Conservation (phyloP, 495 filamentous ascomycete species). For the Penicillium egyptiacum region DNA sequence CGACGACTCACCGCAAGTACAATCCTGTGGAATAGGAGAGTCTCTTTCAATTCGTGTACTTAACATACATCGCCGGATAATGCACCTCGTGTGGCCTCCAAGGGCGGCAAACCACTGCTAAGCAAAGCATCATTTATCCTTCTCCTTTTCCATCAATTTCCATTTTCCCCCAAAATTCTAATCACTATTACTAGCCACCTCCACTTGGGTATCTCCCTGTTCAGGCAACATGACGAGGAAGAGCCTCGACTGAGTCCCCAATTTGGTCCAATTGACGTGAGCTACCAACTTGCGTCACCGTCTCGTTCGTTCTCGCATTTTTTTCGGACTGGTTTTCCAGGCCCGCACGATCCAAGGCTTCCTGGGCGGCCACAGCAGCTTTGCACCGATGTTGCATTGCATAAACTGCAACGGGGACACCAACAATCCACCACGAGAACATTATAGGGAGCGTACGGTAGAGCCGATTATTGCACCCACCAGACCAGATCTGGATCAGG, state of each 20-base stretch:
- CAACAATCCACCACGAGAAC: constrained; percentile 32
- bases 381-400: constrained; percentile 4
- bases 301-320: neutral
- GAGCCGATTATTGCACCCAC: constrained; percentile 45
- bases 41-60: neutral
- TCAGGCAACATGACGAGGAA: neutral
- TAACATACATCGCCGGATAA: neutral
- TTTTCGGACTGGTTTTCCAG: neutral
- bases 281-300: neutral
- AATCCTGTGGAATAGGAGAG: neutral
- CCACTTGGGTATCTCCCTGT: neutral
- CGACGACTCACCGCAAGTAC: neutral
- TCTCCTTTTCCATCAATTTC: neutral
- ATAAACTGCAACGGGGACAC: neutral
- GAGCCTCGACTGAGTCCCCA: neutral
- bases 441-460: constrained; percentile 41
- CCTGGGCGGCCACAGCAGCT: neutral
- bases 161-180: neutral
- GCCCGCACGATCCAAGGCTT: neutral
- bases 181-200: neutral
- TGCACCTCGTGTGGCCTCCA: no score
- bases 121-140: neutral
- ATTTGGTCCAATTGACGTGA: neutral
- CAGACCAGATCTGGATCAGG: constrained; percentile 47
- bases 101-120: neutral